Evolutionary conservation across 805 yeast genomes (phyloP).

Genomic region (Blastobotrys mokoenaii): DNA sequence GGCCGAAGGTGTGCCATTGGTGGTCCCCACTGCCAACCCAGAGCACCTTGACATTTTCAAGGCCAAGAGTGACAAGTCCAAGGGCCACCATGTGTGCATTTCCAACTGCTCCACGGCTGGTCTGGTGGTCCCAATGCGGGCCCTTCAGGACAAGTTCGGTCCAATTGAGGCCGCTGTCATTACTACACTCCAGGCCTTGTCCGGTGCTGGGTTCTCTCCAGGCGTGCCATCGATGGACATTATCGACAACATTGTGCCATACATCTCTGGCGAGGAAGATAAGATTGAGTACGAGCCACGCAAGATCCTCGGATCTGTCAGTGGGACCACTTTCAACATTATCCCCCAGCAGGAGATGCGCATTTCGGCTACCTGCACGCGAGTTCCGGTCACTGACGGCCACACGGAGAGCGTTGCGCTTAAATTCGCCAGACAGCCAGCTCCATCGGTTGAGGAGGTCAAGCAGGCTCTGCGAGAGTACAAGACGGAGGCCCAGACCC

Average conservation of each 20-base stretch:
- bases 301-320: constrained; percentile 65
- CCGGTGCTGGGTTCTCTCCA: constrained; percentile 98
- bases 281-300: constrained; percentile 98
- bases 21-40: constrained; percentile 92
- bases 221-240: constrained; percentile 95
- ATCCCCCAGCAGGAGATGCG: constrained; percentile 62
- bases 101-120: constrained; percentile 99
- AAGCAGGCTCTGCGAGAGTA: constrained; percentile 63
- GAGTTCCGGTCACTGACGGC: constrained; percentile 96
- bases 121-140: constrained; percentile 90
- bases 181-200: constrained; percentile 92
- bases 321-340: constrained; percentile 44
- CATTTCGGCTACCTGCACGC: constrained; percentile 93
- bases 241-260: constrained; percentile 90
- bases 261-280: constrained; percentile 94
- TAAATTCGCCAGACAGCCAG: constrained; percentile 69
- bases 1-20: constrained; percentile 75
- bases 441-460: constrained; percentile 78
- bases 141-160: constrained; percentile 83
- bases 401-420: constrained; percentile 93
- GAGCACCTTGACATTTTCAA: constrained; percentile 74
- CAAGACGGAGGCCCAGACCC: constrained; percentile 69
- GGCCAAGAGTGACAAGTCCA: constrained; percentile 47
- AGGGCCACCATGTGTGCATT: constrained; percentile 85
- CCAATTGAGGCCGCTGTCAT: constrained; percentile 81